These are phyloP conservation scores for Gossypium davidsonii DNA, from an alignment of 441 rosid genomes.

Conservation along the genomic window DNA sequence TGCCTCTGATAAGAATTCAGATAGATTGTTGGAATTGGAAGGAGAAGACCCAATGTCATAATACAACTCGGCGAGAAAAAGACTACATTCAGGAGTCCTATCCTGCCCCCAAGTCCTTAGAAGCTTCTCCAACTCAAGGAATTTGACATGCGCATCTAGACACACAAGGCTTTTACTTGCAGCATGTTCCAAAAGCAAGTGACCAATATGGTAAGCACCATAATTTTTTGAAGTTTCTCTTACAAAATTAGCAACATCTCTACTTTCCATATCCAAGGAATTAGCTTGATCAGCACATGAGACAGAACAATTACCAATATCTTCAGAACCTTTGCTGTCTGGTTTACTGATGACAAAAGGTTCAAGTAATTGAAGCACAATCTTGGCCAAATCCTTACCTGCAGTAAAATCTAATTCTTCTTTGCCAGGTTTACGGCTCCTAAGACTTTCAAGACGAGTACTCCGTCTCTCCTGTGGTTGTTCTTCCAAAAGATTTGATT, in stretches of 20 bases:
- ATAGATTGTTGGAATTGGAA: slow-evolving; percentile 40
- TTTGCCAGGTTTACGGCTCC: slow-evolving; percentile 94
- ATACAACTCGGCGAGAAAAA: slow-evolving; percentile 90
- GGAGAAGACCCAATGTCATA: slow-evolving; percentile 62
- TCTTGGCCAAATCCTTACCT: slow-evolving; percentile 58
- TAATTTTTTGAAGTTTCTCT: slow-evolving; percentile 60
- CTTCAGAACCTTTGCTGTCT: slow-evolving; percentile 31
- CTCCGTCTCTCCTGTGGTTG: slow-evolving; percentile 97
- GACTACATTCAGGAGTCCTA: slow-evolving; percentile 82
- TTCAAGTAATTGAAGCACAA: slow-evolving; percentile 65
- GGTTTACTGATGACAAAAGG: slow-evolving; percentile 47
- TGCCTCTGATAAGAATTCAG: slow-evolving; percentile 60
- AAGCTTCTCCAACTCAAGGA: slow-evolving; percentile 80
- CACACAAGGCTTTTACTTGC: slow-evolving; percentile 38
- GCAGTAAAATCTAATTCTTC: slow-evolving; percentile 65
- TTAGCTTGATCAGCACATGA: slow-evolving; percentile 34
- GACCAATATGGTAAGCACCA: slow-evolving; percentile 90
- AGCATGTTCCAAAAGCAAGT: slow-evolving; percentile 77
- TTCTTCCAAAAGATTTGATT: slow-evolving; percentile 46
- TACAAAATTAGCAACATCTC: slow-evolving; percentile 49
- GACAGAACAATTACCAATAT: slow-evolving; percentile 28
- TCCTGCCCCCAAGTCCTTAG: slow-evolving; percentile 83
- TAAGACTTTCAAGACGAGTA: slow-evolving; percentile 90
- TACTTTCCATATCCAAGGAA: slow-evolving; percentile 42
- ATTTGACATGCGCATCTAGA: slow-evolving; percentile 53